These are phyloP conservation scores for Voacanga thouarsii DNA, from an alignment of 257 asterid genomes.

Conservation along the genomic window DNA sequence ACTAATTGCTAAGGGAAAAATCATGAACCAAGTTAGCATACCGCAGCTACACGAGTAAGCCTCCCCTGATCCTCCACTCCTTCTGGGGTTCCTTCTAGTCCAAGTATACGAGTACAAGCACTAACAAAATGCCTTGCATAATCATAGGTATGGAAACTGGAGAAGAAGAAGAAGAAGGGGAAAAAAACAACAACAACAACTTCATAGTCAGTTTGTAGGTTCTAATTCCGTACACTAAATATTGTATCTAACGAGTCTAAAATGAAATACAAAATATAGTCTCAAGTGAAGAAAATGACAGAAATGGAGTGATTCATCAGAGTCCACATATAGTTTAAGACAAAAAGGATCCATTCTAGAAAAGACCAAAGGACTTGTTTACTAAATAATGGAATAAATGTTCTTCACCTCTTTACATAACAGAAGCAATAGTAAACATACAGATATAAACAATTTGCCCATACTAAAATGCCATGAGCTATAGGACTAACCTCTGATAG, in stretches of 20 bases:
- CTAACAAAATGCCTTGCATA: conserved; percentile 94
- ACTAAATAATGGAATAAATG: background rate
- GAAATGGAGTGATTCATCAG: background rate
- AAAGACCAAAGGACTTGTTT: background rate
- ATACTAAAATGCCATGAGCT: background rate
- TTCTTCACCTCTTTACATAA: background rate
- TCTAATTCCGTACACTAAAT: conserved; percentile 6
- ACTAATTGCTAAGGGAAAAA: conserved; percentile 8
- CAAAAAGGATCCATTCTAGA: background rate
- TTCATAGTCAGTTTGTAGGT: conserved; percentile 23
- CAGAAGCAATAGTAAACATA: background rate
- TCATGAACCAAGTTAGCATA: conserved; percentile 27
- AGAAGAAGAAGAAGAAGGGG: conserved; percentile 2
- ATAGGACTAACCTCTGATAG: background rate
- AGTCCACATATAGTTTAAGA: background rate
- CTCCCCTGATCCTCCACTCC: conserved; percentile 98
- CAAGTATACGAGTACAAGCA: conserved; percentile 94
- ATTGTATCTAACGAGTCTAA: background rate
- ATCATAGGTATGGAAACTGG: conserved; percentile 94
- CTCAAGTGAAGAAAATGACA: background rate
- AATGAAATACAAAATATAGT: background rate
- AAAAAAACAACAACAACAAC: conserved; percentile 21
- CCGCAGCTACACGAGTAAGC: conserved; percentile 97
- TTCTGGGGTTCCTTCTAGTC: conserved; percentile 95
- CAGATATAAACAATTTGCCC: background rate